Percentiles rank a stretch among this genome's conserved stretches.
These are phyloP conservation scores for Eragrostis tef DNA, from an alignment of 202 grass and related monocot species.

Conservation along the genomic window DNA sequence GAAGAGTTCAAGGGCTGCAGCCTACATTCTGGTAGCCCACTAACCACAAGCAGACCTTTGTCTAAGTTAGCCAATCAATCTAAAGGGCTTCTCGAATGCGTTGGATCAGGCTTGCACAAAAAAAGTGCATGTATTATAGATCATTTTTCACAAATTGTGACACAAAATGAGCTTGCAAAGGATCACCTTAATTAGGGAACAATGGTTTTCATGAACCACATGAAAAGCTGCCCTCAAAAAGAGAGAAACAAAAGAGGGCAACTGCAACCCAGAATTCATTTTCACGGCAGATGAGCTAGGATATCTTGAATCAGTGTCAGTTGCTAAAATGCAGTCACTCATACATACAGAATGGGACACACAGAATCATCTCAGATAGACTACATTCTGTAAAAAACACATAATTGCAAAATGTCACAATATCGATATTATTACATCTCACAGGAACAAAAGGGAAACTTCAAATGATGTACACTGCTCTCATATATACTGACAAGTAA, in stretches of 20 bases:
- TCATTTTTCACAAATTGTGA: slow-evolving; percentile 13
- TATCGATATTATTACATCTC: slow-evolving; percentile 27
- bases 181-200: background rate
- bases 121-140: background rate
- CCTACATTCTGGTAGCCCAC: slow-evolving; percentile 35
- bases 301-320: slow-evolving; percentile 11
- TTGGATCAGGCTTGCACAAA: slow-evolving; percentile 21
- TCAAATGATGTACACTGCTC: slow-evolving; percentile 46
- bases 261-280: slow-evolving; percentile 23
- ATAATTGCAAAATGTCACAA: slow-evolving; percentile 1
- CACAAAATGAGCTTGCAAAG: background rate
- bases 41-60: slow-evolving; percentile 30
- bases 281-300: background rate
- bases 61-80: slow-evolving; percentile 9
- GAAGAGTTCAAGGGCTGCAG: slow-evolving; percentile 12
- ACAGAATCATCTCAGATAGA: slow-evolving; percentile 18
- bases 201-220: slow-evolving; percentile 1
- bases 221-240: background rate
- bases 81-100: slow-evolving; percentile 1
- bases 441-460: slow-evolving; percentile 24
- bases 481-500: slow-evolving; percentile 36
- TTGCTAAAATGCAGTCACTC: background rate
- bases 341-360: slow-evolving; percentile 27
- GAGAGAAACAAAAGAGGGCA: background rate
- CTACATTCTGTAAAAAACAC: slow-evolving; percentile 13